Percentiles rank a stretch among this genome's conserved stretches.
Evolutionary conservation across 2,329 filamentous ascomycete genomes (phyloP).

Genomic region (Helminthosporium solani): DNA sequence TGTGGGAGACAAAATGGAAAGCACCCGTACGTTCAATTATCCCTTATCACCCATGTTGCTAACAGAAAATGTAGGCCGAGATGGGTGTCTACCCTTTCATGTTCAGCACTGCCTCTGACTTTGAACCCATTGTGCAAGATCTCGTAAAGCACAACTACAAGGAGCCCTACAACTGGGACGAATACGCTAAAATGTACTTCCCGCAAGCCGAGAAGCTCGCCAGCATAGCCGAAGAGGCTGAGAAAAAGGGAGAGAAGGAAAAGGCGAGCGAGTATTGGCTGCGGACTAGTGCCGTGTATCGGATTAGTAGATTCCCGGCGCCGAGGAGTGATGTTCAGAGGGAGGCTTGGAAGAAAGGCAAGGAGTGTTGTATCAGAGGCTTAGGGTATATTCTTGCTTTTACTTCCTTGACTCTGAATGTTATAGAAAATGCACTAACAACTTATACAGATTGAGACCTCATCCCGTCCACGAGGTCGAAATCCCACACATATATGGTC

Average conservation of each 20-base stretch:
- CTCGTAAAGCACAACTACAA: conserved; percentile 63
- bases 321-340: conserved; percentile 54
- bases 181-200: conserved; percentile 64
- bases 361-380: conserved; percentile 62
- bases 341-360: conserved; percentile 65
- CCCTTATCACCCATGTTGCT: background rate
- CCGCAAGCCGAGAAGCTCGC: conserved; percentile 61
- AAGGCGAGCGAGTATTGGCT: conserved; percentile 64
- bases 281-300: conserved; percentile 59
- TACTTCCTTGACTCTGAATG: background rate
- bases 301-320: conserved; percentile 70
- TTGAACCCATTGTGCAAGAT: conserved; percentile 66
- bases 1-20: conserved; percentile 78
- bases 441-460: conserved; percentile 25
- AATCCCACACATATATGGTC: conserved; percentile 59
- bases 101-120: conserved; percentile 67
- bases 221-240: conserved; percentile 53
- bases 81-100: conserved; percentile 74
- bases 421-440: background rate
- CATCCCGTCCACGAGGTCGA: conserved; percentile 63
- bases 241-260: conserved; percentile 50
- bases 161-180: conserved; percentile 63
- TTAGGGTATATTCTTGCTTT: conserved; percentile 26
- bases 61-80: conserved; percentile 26
- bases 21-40: conserved; percentile 53